A percentile compares a stretch with the other conserved stretches of the same genome.
phyloP scores from a whole-genome alignment of 495 filamentous ascomycete genomes.

The Aspergillus hancockii region DNA sequence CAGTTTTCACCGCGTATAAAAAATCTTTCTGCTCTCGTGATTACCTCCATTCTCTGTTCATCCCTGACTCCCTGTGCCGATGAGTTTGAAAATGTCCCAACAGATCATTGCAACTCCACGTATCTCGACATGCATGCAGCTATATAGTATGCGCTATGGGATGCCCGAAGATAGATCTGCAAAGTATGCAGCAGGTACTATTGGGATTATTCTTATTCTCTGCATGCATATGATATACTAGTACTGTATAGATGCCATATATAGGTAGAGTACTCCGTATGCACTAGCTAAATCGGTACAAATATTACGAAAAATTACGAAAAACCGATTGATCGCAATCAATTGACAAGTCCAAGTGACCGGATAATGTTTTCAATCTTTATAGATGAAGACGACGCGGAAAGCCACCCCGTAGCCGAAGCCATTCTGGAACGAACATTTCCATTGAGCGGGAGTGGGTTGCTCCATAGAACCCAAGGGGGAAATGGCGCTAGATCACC shows the following conservation, averaged over 20 bases:
- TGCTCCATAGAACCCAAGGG: slow-evolving; percentile 5
- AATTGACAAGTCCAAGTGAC: background rate
- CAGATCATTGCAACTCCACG: background rate
- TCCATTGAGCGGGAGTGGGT: background rate
- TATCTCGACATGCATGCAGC: background rate
- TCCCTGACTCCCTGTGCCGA: background rate
- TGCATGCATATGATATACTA: slow-evolving; percentile 1
- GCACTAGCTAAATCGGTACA: too few relatives aligned
- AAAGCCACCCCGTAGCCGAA: background rate
- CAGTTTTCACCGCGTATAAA: background rate
- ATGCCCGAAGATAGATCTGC: background rate
- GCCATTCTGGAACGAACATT: background rate
- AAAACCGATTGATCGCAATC: background rate
- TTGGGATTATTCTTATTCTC: background rate
- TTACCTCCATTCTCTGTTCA: background rate
- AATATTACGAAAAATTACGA: too few relatives aligned
- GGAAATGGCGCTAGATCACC: slow-evolving; percentile 6
- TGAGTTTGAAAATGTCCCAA: background rate
- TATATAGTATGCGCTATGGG: background rate
- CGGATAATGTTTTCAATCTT: background rate
- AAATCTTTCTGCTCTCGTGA: background rate
- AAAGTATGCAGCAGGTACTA: background rate
- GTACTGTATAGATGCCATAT: background rate
- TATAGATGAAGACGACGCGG: too few relatives aligned
- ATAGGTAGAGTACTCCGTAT: background rate